Base-by-base conservation (phyloP, 2,329 filamentous ascomycete species). In the Arthrobotrys entomopaga region DNA sequence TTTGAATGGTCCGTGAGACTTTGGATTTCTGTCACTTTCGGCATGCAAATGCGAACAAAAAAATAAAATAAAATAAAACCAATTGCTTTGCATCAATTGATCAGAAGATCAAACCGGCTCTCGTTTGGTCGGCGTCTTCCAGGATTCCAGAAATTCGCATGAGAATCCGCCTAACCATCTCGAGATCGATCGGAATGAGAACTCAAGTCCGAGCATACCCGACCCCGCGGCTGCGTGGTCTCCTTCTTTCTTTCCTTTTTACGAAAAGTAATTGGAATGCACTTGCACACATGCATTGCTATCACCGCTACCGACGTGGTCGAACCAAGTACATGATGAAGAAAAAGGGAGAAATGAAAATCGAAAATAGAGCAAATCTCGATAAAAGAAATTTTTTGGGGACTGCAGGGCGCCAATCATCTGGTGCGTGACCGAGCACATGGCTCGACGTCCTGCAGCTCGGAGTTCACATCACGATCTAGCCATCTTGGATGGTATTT, bases 101-200 rank as follows among this genome's bases (percentile, higher is more conserved):
- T 26, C 24, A 26, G 24, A 26, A 26, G 24, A 26, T 7, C 3
- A 26, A 7, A 26, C 24, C 7, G 24, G 3, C 48, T 50, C 54
- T 40, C 26, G 46, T 52, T 43, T 65, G 54, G 56, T 65, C 53
- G 67, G 60, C 54, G 59, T 72, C 46, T 52, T 72, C 60, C 29
- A 72, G 67, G 67, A 72, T 72, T 58, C 34, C 59, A 53, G 24
- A 34, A 46, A 5, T 43, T 56, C 52, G 49, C 56, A 69, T 60
- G 48, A 46, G 48, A 48, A 58, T 56, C 24, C 54, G 42, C 52
- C 52, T 61, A 34, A 38, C 38, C 56, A 29, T 59, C 65, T 49
- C 54, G 24, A 54, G 56, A 66, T 65, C 61, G 61, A 24, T 34
- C 20, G 50, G 46, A 50, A 42, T 22, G 22, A 48, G 11, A 48